Conservation (phyloP, 2,329 filamentous ascomycete genomes). For the Fonsecaea monophora region DNA sequence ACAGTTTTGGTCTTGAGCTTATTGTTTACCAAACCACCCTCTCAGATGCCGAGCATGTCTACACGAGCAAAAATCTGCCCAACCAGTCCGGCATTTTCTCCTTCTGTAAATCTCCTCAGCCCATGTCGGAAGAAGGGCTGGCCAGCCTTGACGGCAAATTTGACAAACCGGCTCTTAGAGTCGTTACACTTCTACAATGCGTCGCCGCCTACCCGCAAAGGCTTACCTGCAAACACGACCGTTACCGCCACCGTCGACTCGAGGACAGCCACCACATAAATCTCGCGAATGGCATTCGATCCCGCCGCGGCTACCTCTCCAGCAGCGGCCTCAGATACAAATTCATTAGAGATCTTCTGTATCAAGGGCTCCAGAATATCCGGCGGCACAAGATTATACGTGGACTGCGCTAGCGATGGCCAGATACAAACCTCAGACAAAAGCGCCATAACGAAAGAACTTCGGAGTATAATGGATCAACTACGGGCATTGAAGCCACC, state of each 20-base stretch:
- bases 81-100: too few species aligned
- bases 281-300: conserved; percentile 91
- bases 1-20: too few species aligned
- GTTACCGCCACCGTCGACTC: too few species aligned
- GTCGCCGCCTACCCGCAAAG: too few species aligned
- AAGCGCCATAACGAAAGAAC: too few species aligned
- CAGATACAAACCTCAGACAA: conserved; percentile 58
- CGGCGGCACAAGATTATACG: conserved; percentile 88
- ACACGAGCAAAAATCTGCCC: too few species aligned
- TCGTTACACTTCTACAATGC: conserved; percentile 71
- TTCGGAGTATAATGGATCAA: too few species aligned
- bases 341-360: conserved; percentile 97
- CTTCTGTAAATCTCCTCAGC: conserved; percentile 35
- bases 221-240: too few species aligned
- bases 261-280: conserved; percentile 65
- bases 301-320: conserved; percentile 90
- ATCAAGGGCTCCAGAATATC: conserved; percentile 90
- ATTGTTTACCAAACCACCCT: too few species aligned
- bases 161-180: conserved; percentile 86
- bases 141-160: conserved; percentile 77
- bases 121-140: conserved; percentile 70
- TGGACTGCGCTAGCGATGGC: conserved; percentile 88
- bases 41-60: too few species aligned
- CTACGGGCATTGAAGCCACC: too few species aligned
- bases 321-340: conserved; percentile 92